Percentiles rank a stretch among this genome's conserved stretches.
Evolutionary conservation across 345 rosid species (phyloP).

Genomic region (Brassica nigra): DNA sequence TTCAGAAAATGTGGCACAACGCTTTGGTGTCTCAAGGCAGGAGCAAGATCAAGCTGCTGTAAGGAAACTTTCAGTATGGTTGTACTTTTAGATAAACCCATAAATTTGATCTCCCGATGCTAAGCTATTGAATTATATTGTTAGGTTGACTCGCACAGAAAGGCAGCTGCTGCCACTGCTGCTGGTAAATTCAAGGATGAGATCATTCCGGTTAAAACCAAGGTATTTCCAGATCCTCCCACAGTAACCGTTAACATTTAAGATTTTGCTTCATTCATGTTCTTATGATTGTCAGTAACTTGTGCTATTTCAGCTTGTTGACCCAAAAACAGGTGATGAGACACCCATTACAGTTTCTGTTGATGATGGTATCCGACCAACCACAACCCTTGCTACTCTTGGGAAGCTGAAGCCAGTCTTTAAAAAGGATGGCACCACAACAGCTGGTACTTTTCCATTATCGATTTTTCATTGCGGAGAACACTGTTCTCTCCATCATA

Average conservation of each 20-base stretch:
- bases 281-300: conserved; percentile 17
- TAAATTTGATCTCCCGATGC: background rate
- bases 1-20: conserved; percentile 95
- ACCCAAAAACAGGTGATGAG: conserved; percentile 92
- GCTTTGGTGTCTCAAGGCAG: conserved; percentile 87
- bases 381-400: conserved; percentile 63
- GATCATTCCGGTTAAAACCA: conserved; percentile 86
- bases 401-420: conserved; percentile 85
- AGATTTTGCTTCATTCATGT: conserved; percentile 3
- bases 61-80: conserved; percentile 40
- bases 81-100: conserved; percentile 8
- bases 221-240: conserved; percentile 52
- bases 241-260: background rate
- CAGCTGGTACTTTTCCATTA: conserved; percentile 66
- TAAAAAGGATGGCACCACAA: conserved; percentile 92
- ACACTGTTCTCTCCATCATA: background rate
- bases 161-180: conserved; percentile 98
- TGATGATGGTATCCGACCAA: conserved; percentile 95
- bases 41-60: conserved; percentile 99
- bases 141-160: conserved; percentile 97
- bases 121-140: conserved; percentile 26
- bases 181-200: conserved; percentile 96
- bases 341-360: conserved; percentile 71
- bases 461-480: background rate
- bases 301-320: conserved; percentile 63